Base-by-base conservation (phyloP, 345 rosid genomes). In the Geranium rotundifolium region DNA sequence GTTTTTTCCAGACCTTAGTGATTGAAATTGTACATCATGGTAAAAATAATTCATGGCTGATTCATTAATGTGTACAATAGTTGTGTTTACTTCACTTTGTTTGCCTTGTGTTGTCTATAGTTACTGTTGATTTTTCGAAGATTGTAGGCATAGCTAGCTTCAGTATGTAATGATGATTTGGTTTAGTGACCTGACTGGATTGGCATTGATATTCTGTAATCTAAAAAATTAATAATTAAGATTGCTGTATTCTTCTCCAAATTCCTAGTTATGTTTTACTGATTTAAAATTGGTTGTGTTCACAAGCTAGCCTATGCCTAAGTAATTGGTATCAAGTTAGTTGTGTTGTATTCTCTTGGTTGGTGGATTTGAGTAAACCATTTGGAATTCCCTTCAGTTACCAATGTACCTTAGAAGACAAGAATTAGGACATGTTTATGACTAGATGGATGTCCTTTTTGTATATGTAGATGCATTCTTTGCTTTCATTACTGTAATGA, bases 1-100 rank as follows among this genome's bases (percentile, higher is more conserved):
- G 88, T 92, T 63, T 84, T 89, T 54, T 65, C 87, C 46, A 77
- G 89, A 64, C 80, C 87, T 1, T 84, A 72, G 59, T 52, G 15
- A 61, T 54, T 31, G 65, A 62, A 62, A 49, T 41, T 58, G 41
- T 61, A 60, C 19, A 50, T 60, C 7, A 19, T 52, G 63, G 58
- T 65, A 54, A 57, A 58, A 34, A 9, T 62, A 64, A 63, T 19
- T 16, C 10, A 50, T 57, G 14, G 71, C 60, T 63, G 27, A 63
- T 60, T 65, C 20, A 23, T 69, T 64, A 56, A 69, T 71, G 77
- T 87, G 86, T 83, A 85, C 54, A 71, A 65, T 65, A 61, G 61
- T 18, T 67, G 67, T 75, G 67, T 69, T 69, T 60, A 57, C 30
- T 55, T 69, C 61, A n/a, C 31, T 56, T 17, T 50, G 60, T 14